phyloP scores from a whole-genome alignment of 768 basidiomycete genomes.

The Tulasnella sp. region DNA sequence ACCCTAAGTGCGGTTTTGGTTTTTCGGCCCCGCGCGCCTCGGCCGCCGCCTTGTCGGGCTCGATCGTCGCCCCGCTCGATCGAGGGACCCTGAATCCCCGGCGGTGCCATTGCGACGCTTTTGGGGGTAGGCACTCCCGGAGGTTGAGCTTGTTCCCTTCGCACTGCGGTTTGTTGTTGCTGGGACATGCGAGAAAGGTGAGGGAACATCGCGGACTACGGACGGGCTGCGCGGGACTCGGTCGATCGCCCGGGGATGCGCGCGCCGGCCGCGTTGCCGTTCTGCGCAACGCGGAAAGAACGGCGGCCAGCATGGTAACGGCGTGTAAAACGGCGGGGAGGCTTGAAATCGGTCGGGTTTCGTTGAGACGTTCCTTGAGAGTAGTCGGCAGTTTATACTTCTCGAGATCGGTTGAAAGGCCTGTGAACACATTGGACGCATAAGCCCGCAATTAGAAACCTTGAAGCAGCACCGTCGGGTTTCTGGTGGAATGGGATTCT shows the following conservation, averaged over 20 bases:
- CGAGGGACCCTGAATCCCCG: not conserved
- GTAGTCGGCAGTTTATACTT: not conserved
- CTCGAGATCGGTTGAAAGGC: not conserved
- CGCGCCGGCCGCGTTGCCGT: not conserved
- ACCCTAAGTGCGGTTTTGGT: too few relatives aligned
- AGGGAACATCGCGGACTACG: constrained; percentile 8
- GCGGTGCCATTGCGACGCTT: not conserved
- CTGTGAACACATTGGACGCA: not conserved
- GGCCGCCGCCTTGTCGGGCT: too few relatives aligned
- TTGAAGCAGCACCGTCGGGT: too few relatives aligned
- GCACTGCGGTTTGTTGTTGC: not conserved
- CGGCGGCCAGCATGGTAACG: not conserved
- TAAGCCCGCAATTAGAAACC: not conserved
- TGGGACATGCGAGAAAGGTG: not conserved
- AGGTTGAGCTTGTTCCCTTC: too few relatives aligned
- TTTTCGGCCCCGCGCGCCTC: too few relatives aligned
- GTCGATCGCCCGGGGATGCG: not conserved
- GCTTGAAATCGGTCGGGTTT: not conserved
- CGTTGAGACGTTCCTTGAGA: not conserved
- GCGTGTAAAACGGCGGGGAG: too few relatives aligned
- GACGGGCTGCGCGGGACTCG: not conserved
- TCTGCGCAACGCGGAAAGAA: not conserved
- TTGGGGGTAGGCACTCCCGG: not conserved
- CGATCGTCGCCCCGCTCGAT: too few relatives aligned
- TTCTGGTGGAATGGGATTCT: not conserved